These are phyloP conservation scores for Boletus fagicola DNA, from an alignment of 768 basidiomycete species.

Conservation along the genomic window DNA sequence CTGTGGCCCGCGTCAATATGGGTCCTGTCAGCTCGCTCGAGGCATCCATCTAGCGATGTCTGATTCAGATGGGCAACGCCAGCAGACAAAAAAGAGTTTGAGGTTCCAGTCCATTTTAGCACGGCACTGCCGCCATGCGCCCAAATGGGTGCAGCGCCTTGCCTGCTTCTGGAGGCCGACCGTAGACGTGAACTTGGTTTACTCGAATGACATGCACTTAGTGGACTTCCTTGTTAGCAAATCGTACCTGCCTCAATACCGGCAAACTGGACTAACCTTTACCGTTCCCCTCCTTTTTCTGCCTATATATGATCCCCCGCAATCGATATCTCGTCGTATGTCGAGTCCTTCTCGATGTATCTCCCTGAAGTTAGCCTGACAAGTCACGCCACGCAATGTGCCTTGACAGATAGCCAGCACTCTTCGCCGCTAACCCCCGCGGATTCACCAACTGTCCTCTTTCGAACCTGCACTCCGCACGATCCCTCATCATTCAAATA, in stretches of 20 bases:
- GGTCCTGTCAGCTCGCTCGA: not conserved
- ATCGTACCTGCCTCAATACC: slow-evolving; percentile 12
- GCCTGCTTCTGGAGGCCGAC: slow-evolving; percentile 7
- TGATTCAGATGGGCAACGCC: not conserved
- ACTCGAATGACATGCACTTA: slow-evolving; percentile 10
- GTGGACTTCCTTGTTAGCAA: slow-evolving; percentile 16
- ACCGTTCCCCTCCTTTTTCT: slow-evolving; percentile 18
- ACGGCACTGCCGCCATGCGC: slow-evolving; percentile 17
- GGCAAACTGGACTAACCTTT: slow-evolving; percentile 19
- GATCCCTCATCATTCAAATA: slow-evolving; percentile 14
- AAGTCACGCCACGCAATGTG: slow-evolving; percentile 5
- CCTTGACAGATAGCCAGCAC: not conserved
- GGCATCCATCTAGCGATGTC: not conserved
- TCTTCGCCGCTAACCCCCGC: not conserved
- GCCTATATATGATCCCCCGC: slow-evolving; percentile 27
- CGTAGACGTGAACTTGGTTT: not conserved
- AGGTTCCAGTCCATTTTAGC: not conserved
- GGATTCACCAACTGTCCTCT: slow-evolving; percentile 4
- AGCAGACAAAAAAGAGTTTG: not conserved
- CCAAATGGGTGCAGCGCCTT: slow-evolving; percentile 10
- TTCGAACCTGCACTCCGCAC: slow-evolving; percentile 11
- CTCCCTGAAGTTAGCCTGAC: slow-evolving; percentile 1
- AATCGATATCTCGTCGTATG: slow-evolving; percentile 1
- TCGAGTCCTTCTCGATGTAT: slow-evolving; percentile 19
- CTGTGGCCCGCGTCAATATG: too few species aligned